These are phyloP conservation scores for Nasturtium officinale DNA, from an alignment of 345 rosid species.

Conservation along the genomic window DNA sequence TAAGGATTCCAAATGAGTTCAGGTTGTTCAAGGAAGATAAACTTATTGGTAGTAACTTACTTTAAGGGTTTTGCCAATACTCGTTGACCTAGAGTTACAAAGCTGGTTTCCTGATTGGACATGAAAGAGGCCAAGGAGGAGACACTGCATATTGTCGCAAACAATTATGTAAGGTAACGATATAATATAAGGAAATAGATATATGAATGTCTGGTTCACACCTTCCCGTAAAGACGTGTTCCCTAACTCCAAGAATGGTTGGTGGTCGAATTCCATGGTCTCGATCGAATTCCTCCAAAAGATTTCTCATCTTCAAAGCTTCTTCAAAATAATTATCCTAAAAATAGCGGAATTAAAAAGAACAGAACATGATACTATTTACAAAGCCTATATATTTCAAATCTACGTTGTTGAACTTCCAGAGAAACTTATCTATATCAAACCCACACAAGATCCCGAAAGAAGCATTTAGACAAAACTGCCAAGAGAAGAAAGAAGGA, in stretches of 20 bases:
- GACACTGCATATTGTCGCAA: slow-evolving; percentile 64
- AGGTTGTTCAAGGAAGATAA: slow-evolving; percentile 15
- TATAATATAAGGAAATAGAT: slow-evolving; percentile 7
- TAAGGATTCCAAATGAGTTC: slow-evolving; percentile 13
- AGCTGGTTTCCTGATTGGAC: slow-evolving; percentile 96
- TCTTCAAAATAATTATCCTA: slow-evolving; percentile 99
- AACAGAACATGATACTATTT: slow-evolving; percentile 12
- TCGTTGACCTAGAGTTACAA: slow-evolving; percentile 96
- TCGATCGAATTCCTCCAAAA: slow-evolving; percentile 80
- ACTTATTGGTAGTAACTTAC: slow-evolving; percentile 52
- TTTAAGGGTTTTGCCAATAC: slow-evolving; percentile 92
- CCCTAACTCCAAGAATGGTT: slow-evolving; percentile 98
- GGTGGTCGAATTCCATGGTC: slow-evolving; percentile 90
- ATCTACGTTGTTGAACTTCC: slow-evolving; percentile 7
- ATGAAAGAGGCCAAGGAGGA: slow-evolving; percentile 94
- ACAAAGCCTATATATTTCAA: slow-evolving; percentile 15
- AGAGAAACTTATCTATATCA: slow-evolving; percentile 20
- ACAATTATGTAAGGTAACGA: slow-evolving; percentile 11
- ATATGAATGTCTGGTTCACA: slow-evolving; percentile 35
- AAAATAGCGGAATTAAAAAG: slow-evolving; percentile 8
- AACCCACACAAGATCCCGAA: slow-evolving; percentile 20
- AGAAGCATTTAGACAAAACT: slow-evolving; percentile 10
- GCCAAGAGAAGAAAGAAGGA: slow-evolving; percentile 14
- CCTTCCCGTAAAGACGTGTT: slow-evolving; percentile 98
- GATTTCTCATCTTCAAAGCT: slow-evolving; percentile 97